phyloP scores from a whole-genome alignment of 192 early-diverging fungal species.

The Diversispora epigaea region DNA sequence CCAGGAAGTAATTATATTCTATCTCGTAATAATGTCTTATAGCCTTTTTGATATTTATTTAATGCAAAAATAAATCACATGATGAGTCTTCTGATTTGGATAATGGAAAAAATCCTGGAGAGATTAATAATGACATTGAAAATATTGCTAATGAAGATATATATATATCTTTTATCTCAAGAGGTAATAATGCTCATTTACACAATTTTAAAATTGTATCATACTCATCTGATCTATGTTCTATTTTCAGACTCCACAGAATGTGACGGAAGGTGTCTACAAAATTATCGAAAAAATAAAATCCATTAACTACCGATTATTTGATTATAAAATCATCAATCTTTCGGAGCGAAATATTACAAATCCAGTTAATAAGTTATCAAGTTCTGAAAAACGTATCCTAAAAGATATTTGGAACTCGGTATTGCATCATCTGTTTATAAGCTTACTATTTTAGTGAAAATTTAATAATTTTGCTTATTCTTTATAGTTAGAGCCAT shows the following conservation, averaged over 20 bases:
- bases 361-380: constrained; percentile 24
- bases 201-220: neutral
- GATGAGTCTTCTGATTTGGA: constrained; percentile 7
- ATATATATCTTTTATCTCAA: constrained; percentile 14
- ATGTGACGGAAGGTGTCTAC: neutral
- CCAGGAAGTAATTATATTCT: neutral
- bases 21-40: too few species aligned
- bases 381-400: constrained; percentile 11
- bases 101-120: neutral
- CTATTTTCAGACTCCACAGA: constrained; percentile 26
- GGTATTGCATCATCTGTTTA: constrained; percentile 24
- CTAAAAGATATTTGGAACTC: constrained; percentile 26
- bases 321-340: constrained; percentile 16
- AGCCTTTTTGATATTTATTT: too few species aligned
- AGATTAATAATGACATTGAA: constrained; percentile 3
- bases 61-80: too few species aligned
- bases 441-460: constrained; percentile 16
- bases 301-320: constrained; percentile 10
- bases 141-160: constrained; percentile 3
- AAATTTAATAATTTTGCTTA: constrained; percentile 29
- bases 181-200: constrained; percentile 15
- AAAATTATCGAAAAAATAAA: constrained; percentile 29
- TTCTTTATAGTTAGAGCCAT: constrained; percentile 19
- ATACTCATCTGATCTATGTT: constrained; percentile 7
- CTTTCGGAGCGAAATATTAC: constrained; percentile 22